phyloP scores from a whole-genome alignment of 108 stramenopile species.

The Epithemia pelagica region DNA sequence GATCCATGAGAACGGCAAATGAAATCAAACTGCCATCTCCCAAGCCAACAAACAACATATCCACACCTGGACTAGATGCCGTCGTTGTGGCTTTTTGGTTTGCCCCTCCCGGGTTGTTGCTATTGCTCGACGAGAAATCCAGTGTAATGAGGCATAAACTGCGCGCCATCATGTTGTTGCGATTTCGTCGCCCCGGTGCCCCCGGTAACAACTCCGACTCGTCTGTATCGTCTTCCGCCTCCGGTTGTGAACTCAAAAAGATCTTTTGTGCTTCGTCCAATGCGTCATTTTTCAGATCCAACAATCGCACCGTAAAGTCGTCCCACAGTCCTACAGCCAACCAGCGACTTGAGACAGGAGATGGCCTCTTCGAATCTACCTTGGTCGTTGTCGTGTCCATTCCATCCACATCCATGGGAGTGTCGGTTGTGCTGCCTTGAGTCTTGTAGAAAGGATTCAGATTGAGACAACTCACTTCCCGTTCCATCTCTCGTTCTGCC shows the following conservation, averaged over 20 bases:
- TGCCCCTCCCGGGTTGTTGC: constrained; percentile 10
- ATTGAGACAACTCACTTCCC: constrained; percentile 92
- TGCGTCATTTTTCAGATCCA: constrained; percentile 38
- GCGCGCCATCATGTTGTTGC: constrained; percentile 81
- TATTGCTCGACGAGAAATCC: constrained; percentile 30
- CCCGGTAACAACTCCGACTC: constrained; percentile 32
- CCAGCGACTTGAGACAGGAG: constrained; percentile 1
- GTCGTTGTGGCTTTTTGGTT: not conserved
- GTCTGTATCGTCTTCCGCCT: constrained; percentile 25
- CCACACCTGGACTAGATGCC: constrained; percentile 24
- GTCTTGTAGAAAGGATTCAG: constrained; percentile 60
- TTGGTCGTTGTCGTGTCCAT: not conserved
- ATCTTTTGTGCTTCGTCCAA: constrained; percentile 33
- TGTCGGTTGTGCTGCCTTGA: constrained; percentile 10
- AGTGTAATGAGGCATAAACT: constrained; percentile 72
- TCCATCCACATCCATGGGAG: constrained; percentile 41
- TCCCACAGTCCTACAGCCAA: constrained; percentile 82
- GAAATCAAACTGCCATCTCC: constrained; percentile 92
- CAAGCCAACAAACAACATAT: constrained; percentile 93
- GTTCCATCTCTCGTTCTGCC: constrained; percentile 52
- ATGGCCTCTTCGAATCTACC: not conserved
- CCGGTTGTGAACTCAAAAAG: constrained; percentile 21
- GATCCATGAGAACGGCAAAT: constrained; percentile 49
- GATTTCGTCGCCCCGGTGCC: constrained; percentile 17
- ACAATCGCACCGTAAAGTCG: constrained; percentile 84